Evolutionary conservation across 345 rosid species (phyloP), one percentile per base, ranked within the genome.

Genomic region (Salix dunnii): DNA sequence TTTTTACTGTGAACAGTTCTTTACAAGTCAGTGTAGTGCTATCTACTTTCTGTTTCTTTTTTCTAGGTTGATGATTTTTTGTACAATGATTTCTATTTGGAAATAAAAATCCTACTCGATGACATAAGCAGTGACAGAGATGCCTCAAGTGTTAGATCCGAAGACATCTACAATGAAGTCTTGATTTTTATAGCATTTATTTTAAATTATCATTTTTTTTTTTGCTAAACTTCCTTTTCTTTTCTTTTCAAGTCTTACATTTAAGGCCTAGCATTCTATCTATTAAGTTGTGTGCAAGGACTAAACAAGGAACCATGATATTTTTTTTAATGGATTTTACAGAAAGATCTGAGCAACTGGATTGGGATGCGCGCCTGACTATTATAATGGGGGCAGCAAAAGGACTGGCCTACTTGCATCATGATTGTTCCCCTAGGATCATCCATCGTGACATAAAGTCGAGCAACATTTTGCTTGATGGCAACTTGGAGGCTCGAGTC

Each of bases 391-490:
- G 99, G 84, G 99, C 99, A 33, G 97, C 99, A 17, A 96, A 92
- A 88, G 99, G 99, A 75, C 82, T 96, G 80, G 93, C 99, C 67
- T 94, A 96, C 78, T 83, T 96, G 86, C 99, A 94, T 84, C 99
- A 96, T 38, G 99, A 96, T 84, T 94, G 99, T 84, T 94, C 97
- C 74, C 99, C 99, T 30, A 91, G 99, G 86, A 94, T 96, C 84
- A 90, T 96, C 80, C 99, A 96, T 75, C 97, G 99, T 69, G 99
- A 96, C 85, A 96, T 96, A 84, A 96, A 96, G 84, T 86, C 99
- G 1, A 94, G 99, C 88, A 96, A 96, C 82, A 96, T 96, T 80
- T 79, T 96, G 86, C 98, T 96, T 73, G 99, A 96, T 86, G 97
- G 92, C 46, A 96, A 94, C 83, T 87, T 91, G 72, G 97, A 94